Conservation (phyloP, 345 rosid genomes). For the Citrus maxima region DNA sequence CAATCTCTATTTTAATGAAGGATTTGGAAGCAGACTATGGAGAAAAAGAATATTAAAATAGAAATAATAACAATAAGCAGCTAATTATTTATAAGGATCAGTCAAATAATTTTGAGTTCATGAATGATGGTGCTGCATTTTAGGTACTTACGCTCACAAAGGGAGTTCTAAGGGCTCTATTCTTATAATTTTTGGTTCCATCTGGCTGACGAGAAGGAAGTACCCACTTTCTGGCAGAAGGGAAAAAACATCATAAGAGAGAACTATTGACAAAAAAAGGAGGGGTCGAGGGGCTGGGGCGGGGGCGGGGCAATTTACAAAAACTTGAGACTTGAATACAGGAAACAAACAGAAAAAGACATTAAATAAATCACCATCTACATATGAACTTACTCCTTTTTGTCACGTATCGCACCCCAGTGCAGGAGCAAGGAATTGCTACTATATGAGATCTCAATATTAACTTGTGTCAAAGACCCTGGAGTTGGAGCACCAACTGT, state of each 20-base stretch:
- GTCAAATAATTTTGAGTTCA: slow-evolving; percentile 6
- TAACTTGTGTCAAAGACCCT: slow-evolving; percentile 40
- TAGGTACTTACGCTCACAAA: slow-evolving; percentile 61
- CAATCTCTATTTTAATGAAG: slow-evolving; percentile 68
- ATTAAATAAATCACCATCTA: slow-evolving; percentile 9
- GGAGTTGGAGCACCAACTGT: slow-evolving; percentile 43
- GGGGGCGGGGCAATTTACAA: neutral
- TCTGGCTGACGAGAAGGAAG: slow-evolving; percentile 79
- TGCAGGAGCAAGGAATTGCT: slow-evolving; percentile 79
- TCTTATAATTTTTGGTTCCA: slow-evolving; percentile 78
- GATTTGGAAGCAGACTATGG: slow-evolving; percentile 65
- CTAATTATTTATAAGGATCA: slow-evolving; percentile 13
- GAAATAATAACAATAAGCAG: neutral
- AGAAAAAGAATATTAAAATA: neutral
- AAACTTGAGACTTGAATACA: neutral
- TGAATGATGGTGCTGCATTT: slow-evolving; percentile 1
- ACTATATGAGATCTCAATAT: slow-evolving; percentile 52
- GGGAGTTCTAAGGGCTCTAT: slow-evolving; percentile 91
- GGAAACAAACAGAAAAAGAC: neutral
- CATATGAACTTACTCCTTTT: slow-evolving; percentile 55
- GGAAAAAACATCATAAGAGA: slow-evolving; percentile 7
- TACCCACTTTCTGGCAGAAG: slow-evolving; percentile 67
- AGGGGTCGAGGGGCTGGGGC: no score
- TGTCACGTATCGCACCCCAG: slow-evolving; percentile 82
- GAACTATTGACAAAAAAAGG: neutral